Evolutionary conservation across 148 eudicot species (phyloP).

Genomic region (Rhododendron simsii): DNA sequence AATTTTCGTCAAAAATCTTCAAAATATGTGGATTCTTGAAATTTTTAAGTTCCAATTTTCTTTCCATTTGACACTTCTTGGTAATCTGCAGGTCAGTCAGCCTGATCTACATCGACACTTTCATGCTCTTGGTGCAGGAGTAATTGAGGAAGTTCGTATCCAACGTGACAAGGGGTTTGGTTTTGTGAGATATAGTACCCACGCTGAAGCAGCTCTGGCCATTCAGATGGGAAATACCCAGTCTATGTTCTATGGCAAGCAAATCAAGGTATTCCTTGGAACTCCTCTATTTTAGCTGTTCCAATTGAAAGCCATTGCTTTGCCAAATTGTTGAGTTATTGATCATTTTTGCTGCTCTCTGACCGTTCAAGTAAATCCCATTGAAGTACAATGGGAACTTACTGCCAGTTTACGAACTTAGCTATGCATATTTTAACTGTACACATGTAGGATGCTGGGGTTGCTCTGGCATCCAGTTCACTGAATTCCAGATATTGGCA

Average conservation of each 20-base stretch:
- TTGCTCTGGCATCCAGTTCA: not conserved
- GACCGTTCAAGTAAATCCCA: not conserved
- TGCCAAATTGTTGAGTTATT: not conserved
- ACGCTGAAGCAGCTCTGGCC: constrained; percentile 88
- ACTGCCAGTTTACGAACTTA: not conserved
- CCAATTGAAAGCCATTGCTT: not conserved
- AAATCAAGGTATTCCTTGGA: constrained; percentile 57
- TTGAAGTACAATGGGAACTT: not conserved
- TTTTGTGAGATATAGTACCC: constrained; percentile 92
- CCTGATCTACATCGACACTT: constrained; percentile 93
- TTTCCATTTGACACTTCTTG: not conserved
- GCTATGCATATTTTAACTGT: not conserved
- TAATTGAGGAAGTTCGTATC: constrained; percentile 90
- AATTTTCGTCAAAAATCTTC: not conserved
- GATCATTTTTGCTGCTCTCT: not conserved
- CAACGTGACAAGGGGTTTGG: constrained; percentile 99
- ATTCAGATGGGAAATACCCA: constrained; percentile 88
- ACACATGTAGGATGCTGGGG: not conserved
- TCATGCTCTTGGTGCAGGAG: constrained; percentile 81
- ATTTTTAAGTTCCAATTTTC: not conserved
- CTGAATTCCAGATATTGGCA: not conserved
- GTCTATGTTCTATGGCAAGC: constrained; percentile 60
- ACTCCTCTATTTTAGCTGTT: not conserved
- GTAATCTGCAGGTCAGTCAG: constrained; percentile 59
- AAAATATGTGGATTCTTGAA: not conserved